These are phyloP conservation scores for Paecilomyces formosus DNA, from an alignment of 2,329 filamentous ascomycete genomes.

Conservation along the genomic window DNA sequence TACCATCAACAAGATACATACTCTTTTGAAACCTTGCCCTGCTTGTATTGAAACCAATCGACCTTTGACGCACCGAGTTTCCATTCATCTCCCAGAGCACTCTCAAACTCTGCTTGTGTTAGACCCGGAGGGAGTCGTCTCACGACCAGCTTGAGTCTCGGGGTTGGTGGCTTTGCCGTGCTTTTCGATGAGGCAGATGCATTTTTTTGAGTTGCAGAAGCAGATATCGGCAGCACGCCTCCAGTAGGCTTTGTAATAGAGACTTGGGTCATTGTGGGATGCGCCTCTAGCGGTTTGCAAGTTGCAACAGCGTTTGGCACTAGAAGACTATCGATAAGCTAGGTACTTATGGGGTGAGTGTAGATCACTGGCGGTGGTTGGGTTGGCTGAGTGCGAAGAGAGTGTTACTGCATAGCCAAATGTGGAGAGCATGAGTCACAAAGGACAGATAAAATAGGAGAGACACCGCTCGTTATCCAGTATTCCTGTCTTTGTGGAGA, in stretches of 20 bases:
- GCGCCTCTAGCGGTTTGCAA: neutral
- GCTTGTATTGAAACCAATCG: slow-evolving; percentile 70
- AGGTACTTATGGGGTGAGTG: neutral
- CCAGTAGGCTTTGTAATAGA: slow-evolving; percentile 33
- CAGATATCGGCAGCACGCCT: slow-evolving; percentile 47
- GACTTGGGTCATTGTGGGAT: slow-evolving; percentile 19
- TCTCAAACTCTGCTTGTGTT: slow-evolving; percentile 68
- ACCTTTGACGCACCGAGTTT: slow-evolving; percentile 70
- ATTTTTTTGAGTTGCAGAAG: slow-evolving; percentile 40
- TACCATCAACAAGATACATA: slow-evolving; percentile 37
- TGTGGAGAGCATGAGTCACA: neutral
- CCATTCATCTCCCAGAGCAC: slow-evolving; percentile 71
- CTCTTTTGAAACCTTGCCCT: slow-evolving; percentile 78
- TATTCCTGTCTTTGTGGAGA: neutral
- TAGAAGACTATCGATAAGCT: neutral
- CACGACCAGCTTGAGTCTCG: slow-evolving; percentile 75
- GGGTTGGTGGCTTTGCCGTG: slow-evolving; percentile 37
- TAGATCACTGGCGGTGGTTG: neutral
- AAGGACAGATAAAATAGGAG: neutral
- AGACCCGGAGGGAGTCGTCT: slow-evolving; percentile 80
- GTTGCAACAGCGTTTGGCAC: neutral
- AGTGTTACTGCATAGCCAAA: neutral
- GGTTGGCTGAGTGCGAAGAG: neutral
- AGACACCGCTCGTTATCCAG: neutral
- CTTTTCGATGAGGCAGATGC: slow-evolving; percentile 40